Base-by-base conservation (phyloP, 2,329 filamentous ascomycete genomes). In the Sporothrix variecibatus region DNA sequence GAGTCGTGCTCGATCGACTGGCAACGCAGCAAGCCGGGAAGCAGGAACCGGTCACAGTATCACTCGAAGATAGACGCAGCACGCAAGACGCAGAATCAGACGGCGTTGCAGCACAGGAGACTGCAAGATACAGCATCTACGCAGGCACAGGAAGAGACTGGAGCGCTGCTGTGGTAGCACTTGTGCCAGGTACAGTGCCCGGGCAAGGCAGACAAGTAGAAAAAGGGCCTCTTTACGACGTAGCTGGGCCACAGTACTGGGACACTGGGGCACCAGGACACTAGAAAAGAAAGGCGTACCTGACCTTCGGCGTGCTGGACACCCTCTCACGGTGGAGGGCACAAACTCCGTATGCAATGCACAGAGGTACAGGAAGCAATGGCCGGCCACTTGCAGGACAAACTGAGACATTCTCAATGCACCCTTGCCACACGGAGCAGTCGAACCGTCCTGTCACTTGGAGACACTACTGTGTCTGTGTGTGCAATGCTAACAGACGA, bases 321-420 rank as follows among this genome's bases (percentile, higher is more conserved):
- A 64, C 34, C 34, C 34, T 64, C 34, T 64, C 20, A 34, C 11
- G n/a, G 34, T 11, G 17, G 20, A 9, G 31, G 31, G 31, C n/a
- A 28, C 62, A n/a, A 17, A 51, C 46, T n/a, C n/a, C n/a, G 46
- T 51, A 51, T 51, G 46, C 46, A 51, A 51, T n/a, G 46, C n/a
- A n/a, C 62, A 65, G 60, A 40, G 17, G 11, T 31, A 43, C 60
- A 58, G 15, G 23, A 26, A 60, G 56, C 28, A 34, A 34, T 34
- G 28, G 60, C 34, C 34, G 60, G n/a, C 34, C 9, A 23, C 34
- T 62, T 64, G 60, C 60, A 40, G 31, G 34, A 23, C 23, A 26
- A 34, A n/a, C 65, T 68, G 65, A 51, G 65, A 49, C 65, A 68
- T 68, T 51, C 17, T 3, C 26, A 43, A 43, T 68, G 65, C 26